Evolutionary conservation across 495 filamentous ascomycete species (phyloP).

Genomic region (Saxophila tyrrhenica): DNA sequence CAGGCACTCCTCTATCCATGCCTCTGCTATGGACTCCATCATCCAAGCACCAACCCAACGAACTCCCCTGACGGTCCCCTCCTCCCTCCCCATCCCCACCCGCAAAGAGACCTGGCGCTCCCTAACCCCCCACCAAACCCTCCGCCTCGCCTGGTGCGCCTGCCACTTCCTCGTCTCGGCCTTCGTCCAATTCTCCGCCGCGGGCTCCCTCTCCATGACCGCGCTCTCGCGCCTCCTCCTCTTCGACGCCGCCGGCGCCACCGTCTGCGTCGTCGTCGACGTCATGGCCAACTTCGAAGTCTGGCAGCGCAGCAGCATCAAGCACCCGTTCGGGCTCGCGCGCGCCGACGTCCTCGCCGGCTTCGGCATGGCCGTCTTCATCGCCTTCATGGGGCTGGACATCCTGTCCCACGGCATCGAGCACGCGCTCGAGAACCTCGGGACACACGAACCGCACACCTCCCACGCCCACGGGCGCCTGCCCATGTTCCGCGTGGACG

Average conservation of each 20-base stretch:
- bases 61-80: constrained; percentile 79
- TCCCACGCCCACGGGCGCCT: constrained; percentile 56
- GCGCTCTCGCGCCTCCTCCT: constrained; percentile 86
- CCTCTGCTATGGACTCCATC: constrained; percentile 65
- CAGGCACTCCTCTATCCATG: constrained; percentile 78
- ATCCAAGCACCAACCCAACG: constrained; percentile 89
- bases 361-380: constrained; percentile 91
- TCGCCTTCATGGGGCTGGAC: constrained; percentile 94
- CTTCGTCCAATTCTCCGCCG: constrained; percentile 72
- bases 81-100: constrained; percentile 87
- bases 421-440: constrained; percentile 60
- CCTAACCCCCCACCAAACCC: constrained; percentile 78
- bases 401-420: constrained; percentile 85
- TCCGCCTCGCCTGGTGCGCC: constrained; percentile 74
- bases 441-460: constrained; percentile 58
- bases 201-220: constrained; percentile 83
- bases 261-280: constrained; percentile 88
- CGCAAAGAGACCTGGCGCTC: constrained; percentile 69
- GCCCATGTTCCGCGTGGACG: constrained; percentile 61
- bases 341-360: constrained; percentile 87
- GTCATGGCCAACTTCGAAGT: constrained; percentile 93
- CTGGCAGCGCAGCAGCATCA: constrained; percentile 84
- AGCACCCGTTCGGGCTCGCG: constrained; percentile 88
- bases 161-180: constrained; percentile 74
- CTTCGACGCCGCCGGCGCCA: constrained; percentile 85